Conservation (phyloP, 495 filamentous ascomycete genomes). For the Tirmania nivea region DNA sequence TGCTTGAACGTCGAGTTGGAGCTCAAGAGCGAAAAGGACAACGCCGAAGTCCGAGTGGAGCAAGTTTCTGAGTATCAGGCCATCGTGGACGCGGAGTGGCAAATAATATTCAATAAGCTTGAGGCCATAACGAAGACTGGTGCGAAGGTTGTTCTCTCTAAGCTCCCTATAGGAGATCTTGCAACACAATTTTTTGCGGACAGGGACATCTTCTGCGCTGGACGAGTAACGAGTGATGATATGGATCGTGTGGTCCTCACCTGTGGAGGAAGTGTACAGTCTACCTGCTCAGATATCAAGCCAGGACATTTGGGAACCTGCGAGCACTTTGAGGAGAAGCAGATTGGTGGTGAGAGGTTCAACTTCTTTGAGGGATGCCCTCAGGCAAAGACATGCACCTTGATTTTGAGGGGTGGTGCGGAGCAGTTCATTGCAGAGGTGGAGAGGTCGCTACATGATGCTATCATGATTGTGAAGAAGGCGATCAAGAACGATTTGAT, state of each 20-base stretch:
- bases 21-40: constrained; percentile 96
- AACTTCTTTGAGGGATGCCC: constrained; percentile 97
- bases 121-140: constrained; percentile 82
- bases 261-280: constrained; percentile 77
- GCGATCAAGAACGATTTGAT: constrained; percentile 83
- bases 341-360: constrained; percentile 92
- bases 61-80: constrained; percentile 98
- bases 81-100: constrained; percentile 97
- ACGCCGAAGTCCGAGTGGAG: constrained; percentile 91
- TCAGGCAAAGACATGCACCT: constrained; percentile 84
- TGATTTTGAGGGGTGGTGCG: constrained; percentile 83
- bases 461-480: constrained; percentile 98
- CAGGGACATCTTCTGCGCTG: constrained; percentile 94
- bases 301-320: constrained; percentile 79
- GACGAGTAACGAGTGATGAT: constrained; percentile 77
- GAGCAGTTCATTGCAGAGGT: constrained; percentile 99
- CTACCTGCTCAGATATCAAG: constrained; percentile 89
- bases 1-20: constrained; percentile 95
- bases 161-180: constrained; percentile 90
- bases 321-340: constrained; percentile 75
- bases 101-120: constrained; percentile 98
- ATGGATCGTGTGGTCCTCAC: constrained; percentile 92
- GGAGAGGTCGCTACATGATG: constrained; percentile 88
- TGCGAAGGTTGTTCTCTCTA: constrained; percentile 89
- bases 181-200: constrained; percentile 97